phyloP scores from a whole-genome alignment of 2,329 filamentous ascomycete genomes.

The Biscogniauxia marginata region DNA sequence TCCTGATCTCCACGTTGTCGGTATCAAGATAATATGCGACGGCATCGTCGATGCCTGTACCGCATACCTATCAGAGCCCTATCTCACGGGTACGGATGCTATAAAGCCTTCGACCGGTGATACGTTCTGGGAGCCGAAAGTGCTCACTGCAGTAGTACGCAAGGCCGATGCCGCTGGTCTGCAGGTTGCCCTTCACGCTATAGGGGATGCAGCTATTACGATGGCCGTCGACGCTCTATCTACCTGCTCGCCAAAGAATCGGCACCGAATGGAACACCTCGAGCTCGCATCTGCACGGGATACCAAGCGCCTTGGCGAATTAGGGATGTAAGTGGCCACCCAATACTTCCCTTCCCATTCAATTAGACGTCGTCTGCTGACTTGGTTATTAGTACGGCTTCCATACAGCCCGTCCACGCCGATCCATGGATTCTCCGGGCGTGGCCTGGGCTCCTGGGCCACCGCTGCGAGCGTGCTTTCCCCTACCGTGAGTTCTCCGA shows the following conservation, averaged over 20 bases:
- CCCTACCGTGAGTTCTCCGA: slow-evolving; percentile 59
- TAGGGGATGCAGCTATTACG: slow-evolving; percentile 57
- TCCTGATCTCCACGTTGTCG: slow-evolving; percentile 48
- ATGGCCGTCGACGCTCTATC: slow-evolving; percentile 55
- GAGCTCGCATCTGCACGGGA: slow-evolving; percentile 55
- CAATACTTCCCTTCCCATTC: neutral
- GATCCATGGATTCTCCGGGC: slow-evolving; percentile 58
- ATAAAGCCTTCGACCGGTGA: slow-evolving; percentile 36
- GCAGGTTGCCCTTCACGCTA: slow-evolving; percentile 62
- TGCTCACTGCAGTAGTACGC: slow-evolving; percentile 49
- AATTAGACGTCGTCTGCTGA: neutral
- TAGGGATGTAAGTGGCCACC: slow-evolving; percentile 50
- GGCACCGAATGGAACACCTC: slow-evolving; percentile 62
- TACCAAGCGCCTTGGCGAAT: slow-evolving; percentile 49
- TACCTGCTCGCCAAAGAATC: slow-evolving; percentile 37
- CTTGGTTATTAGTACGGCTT: slow-evolving; percentile 41
- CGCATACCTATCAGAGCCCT: slow-evolving; percentile 56
- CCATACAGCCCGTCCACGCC: slow-evolving; percentile 54
- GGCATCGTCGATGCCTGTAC: slow-evolving; percentile 63
- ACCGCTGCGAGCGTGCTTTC: slow-evolving; percentile 55
- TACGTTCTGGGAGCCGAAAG: slow-evolving; percentile 51
- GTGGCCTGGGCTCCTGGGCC: slow-evolving; percentile 57
- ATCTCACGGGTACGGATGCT: slow-evolving; percentile 40
- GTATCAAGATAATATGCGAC: slow-evolving; percentile 62
- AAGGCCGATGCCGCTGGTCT: slow-evolving; percentile 49